Conservation (phyloP, 2,329 filamentous ascomycete species). For the Colletotrichum orbiculare region DNA sequence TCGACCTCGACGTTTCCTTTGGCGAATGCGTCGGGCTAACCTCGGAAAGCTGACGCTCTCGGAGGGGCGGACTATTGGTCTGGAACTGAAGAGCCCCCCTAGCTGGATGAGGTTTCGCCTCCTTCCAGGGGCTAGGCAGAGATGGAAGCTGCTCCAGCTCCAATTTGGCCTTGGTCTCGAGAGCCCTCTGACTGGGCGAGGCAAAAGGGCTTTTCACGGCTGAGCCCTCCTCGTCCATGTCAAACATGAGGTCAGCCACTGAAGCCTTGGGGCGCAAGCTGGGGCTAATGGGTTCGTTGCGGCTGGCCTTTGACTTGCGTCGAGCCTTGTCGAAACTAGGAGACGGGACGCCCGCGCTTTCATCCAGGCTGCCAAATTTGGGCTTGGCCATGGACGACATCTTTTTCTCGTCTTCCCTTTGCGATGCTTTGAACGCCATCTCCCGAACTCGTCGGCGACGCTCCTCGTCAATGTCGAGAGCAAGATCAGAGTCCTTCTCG, state of each 20-base stretch:
- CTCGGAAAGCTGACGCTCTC: neutral
- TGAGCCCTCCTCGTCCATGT: conserved; percentile 85
- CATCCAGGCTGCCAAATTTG: conserved; percentile 74
- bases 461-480: conserved; percentile 75
- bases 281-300: conserved; percentile 73
- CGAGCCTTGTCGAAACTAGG: conserved; percentile 58
- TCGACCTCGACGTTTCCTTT: conserved; percentile 14
- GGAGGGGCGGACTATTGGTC: conserved; percentile 9
- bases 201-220: conserved; percentile 44
- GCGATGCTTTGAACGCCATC: conserved; percentile 74
- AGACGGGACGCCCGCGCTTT: conserved; percentile 54
- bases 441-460: conserved; percentile 77
- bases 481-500: conserved; percentile 72
- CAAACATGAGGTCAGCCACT: conserved; percentile 84
- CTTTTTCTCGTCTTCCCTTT: conserved; percentile 73
- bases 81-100: conserved; percentile 16
- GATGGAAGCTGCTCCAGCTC: conserved; percentile 38
- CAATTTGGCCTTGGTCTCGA: conserved; percentile 8
- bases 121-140: conserved; percentile 51
- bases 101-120: conserved; percentile 45
- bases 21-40: conserved; percentile 10
- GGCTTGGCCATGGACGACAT: conserved; percentile 69
- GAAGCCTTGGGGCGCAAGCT: conserved; percentile 75
- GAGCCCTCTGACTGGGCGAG: conserved; percentile 25
- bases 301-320: conserved; percentile 56